Base-by-base conservation (phyloP, 2,329 filamentous ascomycete genomes). In the Penicillium hordei region DNA sequence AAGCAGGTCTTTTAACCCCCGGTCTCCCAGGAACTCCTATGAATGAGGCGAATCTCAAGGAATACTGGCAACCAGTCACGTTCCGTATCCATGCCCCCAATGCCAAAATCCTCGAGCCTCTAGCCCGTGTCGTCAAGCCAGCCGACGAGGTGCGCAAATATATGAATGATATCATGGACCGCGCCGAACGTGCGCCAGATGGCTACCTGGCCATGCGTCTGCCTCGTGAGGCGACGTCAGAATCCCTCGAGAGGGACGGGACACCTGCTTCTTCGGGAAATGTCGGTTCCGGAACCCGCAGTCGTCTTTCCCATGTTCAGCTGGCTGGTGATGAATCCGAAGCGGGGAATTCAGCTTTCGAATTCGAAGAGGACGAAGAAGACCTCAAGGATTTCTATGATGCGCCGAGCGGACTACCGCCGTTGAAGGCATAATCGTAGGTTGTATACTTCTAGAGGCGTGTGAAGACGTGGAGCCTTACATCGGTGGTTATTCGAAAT, bases 161-260 rank as follows among this genome's bases (percentile, higher is more conserved):
- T 63, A 84, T 85, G 83, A 79, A 83, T 55, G 78, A 80, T 23
- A 72, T 83, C 15, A 86, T 88, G 76, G 79, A 82, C 62, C 79
- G 79, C 4, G 82, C 82, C 51, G 78, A 80, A 59, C 76, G 82
- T 17, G 83, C 83, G 0, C 82, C 83, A 4, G 79, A 81, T 56
- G 80, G 81, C 5, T 82, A 81, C 67, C 74, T 87, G 9, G 83
- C 83, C 1, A 75, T 85, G 53, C 78, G 82, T 48, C 70, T 87
- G 48, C 85, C 85, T 3, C 70, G 70, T 6, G 78, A 80, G 49
- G 65, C 69, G 5, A 59, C 65, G 0, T 63, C 60, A n/a, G 68
- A 71, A 56, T 72, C 59, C 34, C 65, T 62, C 10, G 72, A 75
- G 31, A 55, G 50, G 5, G 70, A 69, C 31, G 66, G 60, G 3